Evolutionary conservation across 78 protist genomes (phyloP), one percentile per base, ranked within the genome.

Genomic region (Blattamonas nauphoetae): DNA sequence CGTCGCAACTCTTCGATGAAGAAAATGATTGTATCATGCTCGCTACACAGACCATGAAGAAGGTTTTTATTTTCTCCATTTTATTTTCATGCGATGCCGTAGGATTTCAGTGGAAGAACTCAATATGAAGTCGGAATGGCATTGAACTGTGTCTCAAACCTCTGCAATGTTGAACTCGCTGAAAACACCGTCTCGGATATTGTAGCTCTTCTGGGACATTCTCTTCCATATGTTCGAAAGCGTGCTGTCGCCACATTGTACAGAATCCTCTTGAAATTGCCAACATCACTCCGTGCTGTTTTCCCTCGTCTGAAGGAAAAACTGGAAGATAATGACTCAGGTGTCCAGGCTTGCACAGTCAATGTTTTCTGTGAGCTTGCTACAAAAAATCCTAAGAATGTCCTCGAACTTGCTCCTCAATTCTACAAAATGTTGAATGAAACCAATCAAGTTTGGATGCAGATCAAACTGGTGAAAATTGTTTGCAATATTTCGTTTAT

Each of bases 291-390:
- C 29, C 33, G 83, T 4, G 43, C 83, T 11, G 41, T 21, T 21
- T 79, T 79, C 83, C 83, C 83, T 5, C 83, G 83, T 6, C 6
- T 79, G 41, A 79, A 79, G 83, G 83, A 79, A 6, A 79, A 79
- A 21, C 41, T 79, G 83, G 83, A 79, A 79, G 83, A 79, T 79
- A 6, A n/a, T 32, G 21, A 21, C 41, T 5, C 21, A 32, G 83
- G 83, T 79, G 83, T 79, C 32, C 6, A 11, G 29, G 33, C 83
- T 6, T 0, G 41, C 79, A 84, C 89, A 4, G 86, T 78, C 3
- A 87, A 38, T 41, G 78, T 87, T 1, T n/a, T 87, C 32, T 6
- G 71, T 29, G 89, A 87, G 45, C 55, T 87, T 43, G 87, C 44
- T 2, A 21, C n/a, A 1, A 46, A 77, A 5, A 87, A 79, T 44